Evolutionary conservation across 1,284 basidiomycete genomes (phyloP).

Genomic region (Ustilago cynodontis): DNA sequence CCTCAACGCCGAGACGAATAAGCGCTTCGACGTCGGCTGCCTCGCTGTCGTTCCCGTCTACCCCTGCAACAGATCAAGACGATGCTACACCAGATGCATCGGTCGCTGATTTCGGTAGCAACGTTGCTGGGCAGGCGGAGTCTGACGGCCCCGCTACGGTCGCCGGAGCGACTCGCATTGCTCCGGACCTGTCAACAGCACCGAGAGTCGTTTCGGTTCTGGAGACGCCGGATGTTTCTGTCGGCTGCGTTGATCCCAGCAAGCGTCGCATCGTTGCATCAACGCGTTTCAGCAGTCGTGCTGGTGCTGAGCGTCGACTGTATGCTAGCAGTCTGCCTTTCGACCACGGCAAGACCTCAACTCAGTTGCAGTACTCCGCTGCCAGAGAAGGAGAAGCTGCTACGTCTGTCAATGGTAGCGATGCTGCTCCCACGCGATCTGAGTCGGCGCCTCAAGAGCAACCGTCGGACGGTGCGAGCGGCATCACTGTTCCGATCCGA

Average conservation of each 20-base stretch:
- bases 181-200: slow-evolving; percentile 54
- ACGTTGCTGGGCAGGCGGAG: slow-evolving; percentile 2
- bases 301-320: slow-evolving; percentile 78
- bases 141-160: not conserved
- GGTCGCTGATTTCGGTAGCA: not conserved
- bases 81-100: slow-evolving; percentile 9
- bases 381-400: not conserved
- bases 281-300: slow-evolving; percentile 83
- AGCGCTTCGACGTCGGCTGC: slow-evolving; percentile 27
- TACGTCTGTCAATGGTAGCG: not conserved
- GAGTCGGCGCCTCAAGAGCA: not conserved
- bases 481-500: slow-evolving; percentile 42
- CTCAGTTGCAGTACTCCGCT: slow-evolving; percentile 13
- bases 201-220: slow-evolving; percentile 55
- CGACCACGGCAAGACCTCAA: slow-evolving; percentile 44
- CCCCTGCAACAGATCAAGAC: slow-evolving; percentile 16
- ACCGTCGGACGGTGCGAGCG: not conserved
- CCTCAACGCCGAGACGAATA: slow-evolving; percentile 19
- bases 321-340: slow-evolving; percentile 60
- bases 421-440: not conserved
- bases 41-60: slow-evolving; percentile 34
- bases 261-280: slow-evolving; percentile 82
- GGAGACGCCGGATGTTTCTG: slow-evolving; percentile 58
- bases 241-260: slow-evolving; percentile 56
- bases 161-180: slow-evolving; percentile 44